phyloP scores from a whole-genome alignment of 495 filamentous ascomycete species.

The Filosporella fistucella region DNA sequence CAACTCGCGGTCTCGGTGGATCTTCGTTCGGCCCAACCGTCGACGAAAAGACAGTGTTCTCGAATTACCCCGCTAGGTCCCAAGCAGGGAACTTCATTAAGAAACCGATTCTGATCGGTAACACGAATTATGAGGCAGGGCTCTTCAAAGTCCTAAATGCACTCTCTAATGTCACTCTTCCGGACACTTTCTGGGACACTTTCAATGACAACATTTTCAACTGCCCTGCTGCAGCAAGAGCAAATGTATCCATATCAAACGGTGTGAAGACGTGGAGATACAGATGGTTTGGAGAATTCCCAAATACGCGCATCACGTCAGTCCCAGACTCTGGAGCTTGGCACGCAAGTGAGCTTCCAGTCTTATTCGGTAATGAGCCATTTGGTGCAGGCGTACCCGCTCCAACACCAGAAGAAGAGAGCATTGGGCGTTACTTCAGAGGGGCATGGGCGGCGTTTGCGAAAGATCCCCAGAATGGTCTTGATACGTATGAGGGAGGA shows the following conservation, averaged over 20 bases:
- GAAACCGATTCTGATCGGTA: constrained; percentile 38
- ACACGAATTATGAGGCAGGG: constrained; percentile 42
- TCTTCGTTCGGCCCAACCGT: constrained; percentile 43
- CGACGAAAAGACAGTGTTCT: constrained; percentile 50
- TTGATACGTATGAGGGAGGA: constrained; percentile 30
- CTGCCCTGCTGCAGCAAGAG: constrained; percentile 34
- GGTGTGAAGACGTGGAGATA: constrained; percentile 44
- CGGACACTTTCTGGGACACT: constrained; percentile 20
- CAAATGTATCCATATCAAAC: constrained; percentile 25
- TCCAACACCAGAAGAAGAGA: constrained; percentile 21
- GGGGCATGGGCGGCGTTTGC: constrained; percentile 46
- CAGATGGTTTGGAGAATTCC: constrained; percentile 45
- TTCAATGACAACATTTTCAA: constrained; percentile 37
- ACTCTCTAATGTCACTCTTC: constrained; percentile 6
- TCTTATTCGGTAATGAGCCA: constrained; percentile 20
- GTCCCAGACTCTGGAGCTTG: constrained; percentile 39
- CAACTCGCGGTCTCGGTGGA: constrained; percentile 26
- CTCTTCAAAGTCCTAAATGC: constrained; percentile 25
- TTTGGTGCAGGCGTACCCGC: constrained; percentile 21
- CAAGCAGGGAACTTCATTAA: constrained; percentile 30
- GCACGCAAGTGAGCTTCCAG: constrained; percentile 35
- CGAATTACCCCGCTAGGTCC: constrained; percentile 34
- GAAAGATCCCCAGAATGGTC: constrained; percentile 37
- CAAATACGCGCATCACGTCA: constrained; percentile 33
- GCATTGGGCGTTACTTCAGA: constrained; percentile 31